Evolutionary conservation across 495 filamentous ascomycete genomes (phyloP).

Genomic region (Bryoglossum gracile): DNA sequence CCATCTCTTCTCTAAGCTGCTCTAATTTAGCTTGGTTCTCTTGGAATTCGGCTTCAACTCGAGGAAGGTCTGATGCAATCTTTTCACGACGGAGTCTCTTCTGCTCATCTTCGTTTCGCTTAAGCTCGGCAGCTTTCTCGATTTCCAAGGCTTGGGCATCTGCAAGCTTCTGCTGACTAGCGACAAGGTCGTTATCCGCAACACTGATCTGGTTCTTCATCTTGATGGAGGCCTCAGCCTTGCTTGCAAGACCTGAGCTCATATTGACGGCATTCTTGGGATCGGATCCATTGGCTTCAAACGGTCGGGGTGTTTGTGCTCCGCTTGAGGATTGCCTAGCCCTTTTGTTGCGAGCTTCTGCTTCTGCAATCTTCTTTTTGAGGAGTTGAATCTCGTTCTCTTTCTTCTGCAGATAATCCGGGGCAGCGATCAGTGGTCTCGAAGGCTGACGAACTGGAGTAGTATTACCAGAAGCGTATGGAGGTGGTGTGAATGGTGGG

Average conservation of each 20-base stretch:
- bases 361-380: conserved; percentile 68
- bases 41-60: conserved; percentile 48
- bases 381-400: conserved; percentile 66
- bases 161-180: conserved; percentile 11
- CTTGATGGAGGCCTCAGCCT: conserved; percentile 18
- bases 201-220: conserved; percentile 15
- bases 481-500: conserved; percentile 32
- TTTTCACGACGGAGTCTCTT: conserved; percentile 43
- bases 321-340: conserved; percentile 19
- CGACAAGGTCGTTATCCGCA: conserved; percentile 8
- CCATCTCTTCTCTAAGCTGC: conserved; percentile 48
- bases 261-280: not conserved
- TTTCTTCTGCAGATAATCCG: conserved; percentile 55
- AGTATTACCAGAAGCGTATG: conserved; percentile 30
- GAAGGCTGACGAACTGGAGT: conserved; percentile 26
- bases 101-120: conserved; percentile 25
- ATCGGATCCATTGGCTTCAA: not conserved
- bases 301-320: conserved; percentile 13
- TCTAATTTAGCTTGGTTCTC: conserved; percentile 44
- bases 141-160: conserved; percentile 14
- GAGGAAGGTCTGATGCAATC: conserved; percentile 50
- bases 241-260: conserved; percentile 3
- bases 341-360: conserved; percentile 59
- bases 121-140: conserved; percentile 18
- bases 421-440: conserved; percentile 18